These are phyloP conservation scores for Cephaloascus fragrans DNA, from an alignment of 805 yeast species.

Conservation along the genomic window DNA sequence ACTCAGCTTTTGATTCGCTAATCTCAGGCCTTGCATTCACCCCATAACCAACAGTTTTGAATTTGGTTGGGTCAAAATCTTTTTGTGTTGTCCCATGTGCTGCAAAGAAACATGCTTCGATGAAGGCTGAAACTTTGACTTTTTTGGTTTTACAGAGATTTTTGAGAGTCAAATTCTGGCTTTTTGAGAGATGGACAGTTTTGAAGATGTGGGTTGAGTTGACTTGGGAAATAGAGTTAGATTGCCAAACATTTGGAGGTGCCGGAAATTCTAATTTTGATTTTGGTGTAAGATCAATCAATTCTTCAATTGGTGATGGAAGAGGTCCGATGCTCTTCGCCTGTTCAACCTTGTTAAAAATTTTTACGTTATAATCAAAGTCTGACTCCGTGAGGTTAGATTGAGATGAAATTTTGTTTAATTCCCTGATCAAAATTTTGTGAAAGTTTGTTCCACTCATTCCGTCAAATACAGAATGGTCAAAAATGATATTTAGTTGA, in stretches of 20 bases:
- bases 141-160: background rate
- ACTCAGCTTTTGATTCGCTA: background rate
- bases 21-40: background rate
- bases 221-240: background rate
- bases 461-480: constrained; percentile 24
- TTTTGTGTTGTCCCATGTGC: background rate
- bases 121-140: background rate
- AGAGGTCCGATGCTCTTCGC: background rate
- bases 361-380: background rate
- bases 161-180: too few relatives aligned
- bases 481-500: constrained; percentile 9
- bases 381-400: background rate
- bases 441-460: constrained; percentile 19
- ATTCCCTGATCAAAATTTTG: constrained; percentile 10
- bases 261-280: background rate
- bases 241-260: background rate
- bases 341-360: background rate
- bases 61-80: background rate
- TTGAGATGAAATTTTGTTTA: constrained; percentile 2
- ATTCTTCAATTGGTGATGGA: background rate
- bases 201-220: background rate
- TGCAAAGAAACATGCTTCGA: background rate
- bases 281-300: too few relatives aligned
- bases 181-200: background rate
- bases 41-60: background rate